phyloP scores from a whole-genome alignment of 2,329 filamentous ascomycete genomes.

The Colletotrichum ledebouriae region DNA sequence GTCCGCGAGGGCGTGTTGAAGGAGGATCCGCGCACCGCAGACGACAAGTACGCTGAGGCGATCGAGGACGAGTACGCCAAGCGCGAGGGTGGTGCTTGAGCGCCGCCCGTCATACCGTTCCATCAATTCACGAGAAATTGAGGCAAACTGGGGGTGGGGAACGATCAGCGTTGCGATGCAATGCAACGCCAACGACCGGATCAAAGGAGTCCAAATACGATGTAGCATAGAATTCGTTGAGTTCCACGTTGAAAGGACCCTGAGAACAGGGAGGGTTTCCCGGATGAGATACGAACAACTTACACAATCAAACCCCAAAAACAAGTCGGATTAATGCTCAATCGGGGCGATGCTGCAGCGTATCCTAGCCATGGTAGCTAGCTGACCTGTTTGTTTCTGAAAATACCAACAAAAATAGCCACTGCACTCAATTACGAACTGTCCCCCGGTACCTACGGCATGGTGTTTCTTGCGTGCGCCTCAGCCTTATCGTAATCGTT shows the following conservation, averaged over 20 bases:
- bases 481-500: constrained; percentile 29
- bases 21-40: constrained; percentile 72
- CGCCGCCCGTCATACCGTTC: background rate
- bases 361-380: constrained; percentile 2
- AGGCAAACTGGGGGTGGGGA: constrained; percentile 7
- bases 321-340: constrained; percentile 2
- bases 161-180: background rate
- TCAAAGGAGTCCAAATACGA: constrained; percentile 12
- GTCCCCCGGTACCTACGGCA: no score
- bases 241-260: constrained; percentile 2
- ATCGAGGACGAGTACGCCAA: constrained; percentile 76
- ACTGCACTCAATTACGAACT: constrained; percentile 10
- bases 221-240: background rate
- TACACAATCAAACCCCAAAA: background rate
- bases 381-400: constrained; percentile 14
- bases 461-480: background rate
- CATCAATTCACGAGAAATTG: background rate
- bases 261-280: constrained; percentile 6
- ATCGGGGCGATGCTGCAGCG: background rate
- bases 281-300: constrained; percentile 28
- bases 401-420: constrained; percentile 17
- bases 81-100: constrained; percentile 71
- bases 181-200: constrained; percentile 1
- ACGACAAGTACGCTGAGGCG: constrained; percentile 70
- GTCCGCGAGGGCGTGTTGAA: constrained; percentile 84